Evolutionary conservation across 768 basidiomycete genomes (phyloP), one percentile per base, ranked within the genome.

Genomic region (Lentinus tigrinus): DNA sequence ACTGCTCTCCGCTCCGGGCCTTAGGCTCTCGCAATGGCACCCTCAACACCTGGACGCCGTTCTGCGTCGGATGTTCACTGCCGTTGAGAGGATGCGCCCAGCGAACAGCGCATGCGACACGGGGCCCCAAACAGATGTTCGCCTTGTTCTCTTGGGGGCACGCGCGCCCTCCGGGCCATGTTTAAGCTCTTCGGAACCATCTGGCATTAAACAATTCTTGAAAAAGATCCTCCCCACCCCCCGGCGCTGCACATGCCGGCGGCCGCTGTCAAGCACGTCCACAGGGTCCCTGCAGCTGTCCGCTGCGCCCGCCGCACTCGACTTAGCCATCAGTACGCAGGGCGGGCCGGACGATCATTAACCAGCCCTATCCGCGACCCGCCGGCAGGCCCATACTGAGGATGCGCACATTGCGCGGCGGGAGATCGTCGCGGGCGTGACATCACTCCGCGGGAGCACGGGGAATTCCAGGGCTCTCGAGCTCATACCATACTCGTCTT

Each of bases 171-270:
- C 43, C 17, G 21, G 21, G 43, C 48, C 28, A 27, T 24, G 47
- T 58, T 58, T 19, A 58, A 34, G 46, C 57, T 59, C 39, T 59
- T 59, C 58, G 58, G 58, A 47, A 48, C 57, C 46, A n/a, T 47
- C 52, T 37, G 21, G 31, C 52, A 54, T 42, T 13, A 13, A 16
- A 59, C 21, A 23, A 11, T 11, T 6, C 19, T 26, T 27, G 28
- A 34, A 26, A 34, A 9, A 11, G 47, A 31, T 31, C 31, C 34
- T 48, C 21, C 28, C 19, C 43, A 17, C 24, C 51, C 17, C 39
- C 47, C 51, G 46, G 52, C 57, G 58, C 58, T 49, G 52, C 23
- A 19, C 52, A 23, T 23, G 23, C 52, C 58, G 58, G 58, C 58
- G 39, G 52, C 58, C 52, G 58, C 52, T 59, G 58, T 54, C 58